phyloP scores from a whole-genome alignment of 306 rosid species.

The Vicia faba region DNA sequence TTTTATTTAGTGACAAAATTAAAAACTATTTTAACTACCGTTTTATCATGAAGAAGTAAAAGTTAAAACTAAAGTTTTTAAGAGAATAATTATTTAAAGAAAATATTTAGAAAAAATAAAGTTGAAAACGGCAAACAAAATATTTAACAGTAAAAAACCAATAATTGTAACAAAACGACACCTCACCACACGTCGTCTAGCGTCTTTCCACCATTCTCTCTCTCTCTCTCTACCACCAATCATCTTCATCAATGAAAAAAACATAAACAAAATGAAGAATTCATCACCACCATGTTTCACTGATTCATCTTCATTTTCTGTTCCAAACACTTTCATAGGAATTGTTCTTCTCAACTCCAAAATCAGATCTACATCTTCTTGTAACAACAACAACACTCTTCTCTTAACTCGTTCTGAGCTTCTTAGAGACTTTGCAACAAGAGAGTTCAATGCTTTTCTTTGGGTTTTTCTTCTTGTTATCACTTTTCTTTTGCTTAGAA shows the following conservation, averaged over 20 bases:
- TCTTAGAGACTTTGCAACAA: slow-evolving; percentile 52
- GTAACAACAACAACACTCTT: slow-evolving; percentile 21
- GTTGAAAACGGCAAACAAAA: no score
- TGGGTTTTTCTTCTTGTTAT: slow-evolving; percentile 59
- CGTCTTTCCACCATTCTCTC: neutral
- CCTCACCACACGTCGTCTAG: no score
- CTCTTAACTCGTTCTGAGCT: slow-evolving; percentile 36
- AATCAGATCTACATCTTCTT: slow-evolving; percentile 40
- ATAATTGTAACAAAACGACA: no score
- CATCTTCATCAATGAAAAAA: neutral
- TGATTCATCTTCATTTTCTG: slow-evolving; percentile 24
- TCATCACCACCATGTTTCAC: slow-evolving; percentile 27
- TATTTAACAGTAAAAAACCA: no score
- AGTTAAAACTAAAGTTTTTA: no score
- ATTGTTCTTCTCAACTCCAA: slow-evolving; percentile 43
- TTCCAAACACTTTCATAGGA: slow-evolving; percentile 40
- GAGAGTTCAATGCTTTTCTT: slow-evolving; percentile 75
- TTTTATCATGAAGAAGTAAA: no score
- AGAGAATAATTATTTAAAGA: no score
- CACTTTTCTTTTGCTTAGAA: slow-evolving; percentile 51
- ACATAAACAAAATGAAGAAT: slow-evolving; percentile 50
- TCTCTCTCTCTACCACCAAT: neutral
- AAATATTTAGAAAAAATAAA: no score
- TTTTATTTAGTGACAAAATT: no score
- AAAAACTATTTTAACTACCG: no score